Evolutionary conservation across 805 yeast species (phyloP).

Genomic region (Sungouiella thailandica): DNA sequence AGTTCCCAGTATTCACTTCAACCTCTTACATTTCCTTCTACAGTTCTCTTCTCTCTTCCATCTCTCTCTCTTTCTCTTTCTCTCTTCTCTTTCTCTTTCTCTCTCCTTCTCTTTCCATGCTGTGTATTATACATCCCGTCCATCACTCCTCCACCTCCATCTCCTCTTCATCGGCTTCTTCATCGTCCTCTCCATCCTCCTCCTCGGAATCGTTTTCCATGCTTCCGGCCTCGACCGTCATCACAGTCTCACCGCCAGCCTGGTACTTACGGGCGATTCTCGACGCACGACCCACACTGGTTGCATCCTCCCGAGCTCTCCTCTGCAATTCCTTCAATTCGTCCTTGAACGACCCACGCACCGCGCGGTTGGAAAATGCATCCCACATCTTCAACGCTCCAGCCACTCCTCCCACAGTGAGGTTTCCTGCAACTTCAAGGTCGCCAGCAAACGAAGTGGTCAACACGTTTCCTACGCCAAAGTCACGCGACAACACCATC

Average conservation of each 20-base stretch:
- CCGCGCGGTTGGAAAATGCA: conserved; percentile 73
- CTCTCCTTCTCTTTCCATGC: no score
- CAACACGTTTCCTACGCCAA: conserved; percentile 91
- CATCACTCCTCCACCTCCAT: no score
- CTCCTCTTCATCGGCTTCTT: no score
- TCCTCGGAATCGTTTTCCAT: conserved; percentile 52
- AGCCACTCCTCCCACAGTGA: conserved; percentile 82
- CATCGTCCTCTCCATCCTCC: conserved; percentile 52
- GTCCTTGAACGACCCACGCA: conserved; percentile 61
- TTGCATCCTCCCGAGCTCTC: conserved; percentile 55
- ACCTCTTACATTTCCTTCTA: no score
- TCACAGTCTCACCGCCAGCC: conserved; percentile 48
- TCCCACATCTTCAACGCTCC: conserved; percentile 92
- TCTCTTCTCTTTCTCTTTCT: no score
- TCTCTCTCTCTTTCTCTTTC: no score
- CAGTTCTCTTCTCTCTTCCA: no score
- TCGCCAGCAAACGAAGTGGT: conserved; percentile 82
- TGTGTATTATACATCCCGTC: no score
- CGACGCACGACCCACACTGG: conserved; percentile 52
- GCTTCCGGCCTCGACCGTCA: conserved; percentile 61
- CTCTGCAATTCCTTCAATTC: conserved; percentile 53
- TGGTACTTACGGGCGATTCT: conserved; percentile 73
- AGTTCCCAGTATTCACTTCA: no score
- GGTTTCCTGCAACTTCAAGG: conserved; percentile 75
- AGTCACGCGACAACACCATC: conserved; percentile 85